Evolutionary conservation across 441 rosid genomes (phyloP), one percentile per base, ranked within the genome.

Genomic region (Biscutella auriculata): DNA sequence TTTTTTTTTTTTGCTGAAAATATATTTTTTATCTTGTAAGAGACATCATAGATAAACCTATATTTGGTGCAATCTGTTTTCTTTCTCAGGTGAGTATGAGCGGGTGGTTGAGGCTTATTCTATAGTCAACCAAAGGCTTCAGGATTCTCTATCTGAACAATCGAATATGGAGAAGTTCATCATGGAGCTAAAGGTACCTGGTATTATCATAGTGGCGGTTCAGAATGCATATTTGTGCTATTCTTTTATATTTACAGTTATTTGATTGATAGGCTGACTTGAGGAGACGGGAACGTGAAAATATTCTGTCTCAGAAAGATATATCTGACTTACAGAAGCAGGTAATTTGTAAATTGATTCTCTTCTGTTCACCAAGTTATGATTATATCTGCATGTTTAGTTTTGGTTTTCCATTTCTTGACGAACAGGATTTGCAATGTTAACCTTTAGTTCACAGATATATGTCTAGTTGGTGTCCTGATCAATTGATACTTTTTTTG

Each of bases 91-190:
- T 60, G 96, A 94, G 64, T 82, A 94, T 77, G 95, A 90, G 59
- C 81, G 85, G 73, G 84, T 87, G 91, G 80, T 57, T 30, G 96
- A 87, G 63, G 88, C 97, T n/a, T 85, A 89, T 73, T 72, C 91
- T 48, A 25, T 76, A 41, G 81, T 89, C 60, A 82, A 77, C 65
- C 86, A 81, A 66, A 90, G 82, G 58, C 78, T 94, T 71, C 94
- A 83, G 76, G 80, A 76, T 36, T 84, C 86, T 43, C 62, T 75
- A 9, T 85, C 85, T 54, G 97, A 87, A 40, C 87, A 77, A 72
- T 69, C 82, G 65, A 79, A 79, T 65, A 69, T 85, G 57, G 93
- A 94, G 83, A 94, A 82, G 71, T 70, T 65, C 45, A 81, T 84
- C 46, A 70, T 70, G 78, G 93, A 78, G 73, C 69, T 89, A 33